Evolutionary conservation across 768 basidiomycete species (phyloP), one percentile per base, ranked within the genome.

Genomic region (Coprinellus micaceus): DNA sequence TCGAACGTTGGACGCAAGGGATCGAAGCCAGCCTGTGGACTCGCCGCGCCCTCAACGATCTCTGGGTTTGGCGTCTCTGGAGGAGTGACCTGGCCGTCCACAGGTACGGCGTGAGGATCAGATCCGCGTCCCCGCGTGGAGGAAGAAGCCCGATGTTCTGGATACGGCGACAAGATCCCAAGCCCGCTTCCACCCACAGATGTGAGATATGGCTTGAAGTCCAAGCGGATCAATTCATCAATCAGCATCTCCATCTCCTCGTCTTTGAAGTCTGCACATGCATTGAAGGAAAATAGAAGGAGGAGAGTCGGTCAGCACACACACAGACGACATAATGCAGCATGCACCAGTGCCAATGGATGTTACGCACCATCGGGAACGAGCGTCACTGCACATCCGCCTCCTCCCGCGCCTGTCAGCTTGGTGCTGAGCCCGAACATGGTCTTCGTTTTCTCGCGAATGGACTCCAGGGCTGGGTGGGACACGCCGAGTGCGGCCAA

Each of bases 381-480:
- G 33, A 98, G 82, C 12, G 95, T 96, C 28, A 98, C 93, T 4
- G 94, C 88, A 66, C 97, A 98, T n/a, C 97, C 97, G 24, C 97
- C 97, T 39, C 97, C 97, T 28, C 97, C 97, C 7, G 97, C 96
- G 40, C 97, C 97, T 6, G 97, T 99, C 55, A 99, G 74, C 75
- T 98, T 97, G n/a, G 94, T 94, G 64, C 84, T 85, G 47, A 98
- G 76, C 10, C 74, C 72, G 72, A 87, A 89, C 7, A 86, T 87
- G 59, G 74, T 66, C 10, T 79, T 77, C 0, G 94, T 91, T 61
- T 80, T 85, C n/a, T 77, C 71, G 53, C 85, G 82, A 61, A 98
- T 94, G 21, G 77, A 73, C 70, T 99, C 97, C 56, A 99, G 73
- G 1, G 86, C 74, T 11, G 92, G 84, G 69, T 99, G 97, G 2